Evolutionary conservation across 192 early-diverging fungal species (phyloP).

Genomic region (Borealophlyctis nickersoniae): DNA sequence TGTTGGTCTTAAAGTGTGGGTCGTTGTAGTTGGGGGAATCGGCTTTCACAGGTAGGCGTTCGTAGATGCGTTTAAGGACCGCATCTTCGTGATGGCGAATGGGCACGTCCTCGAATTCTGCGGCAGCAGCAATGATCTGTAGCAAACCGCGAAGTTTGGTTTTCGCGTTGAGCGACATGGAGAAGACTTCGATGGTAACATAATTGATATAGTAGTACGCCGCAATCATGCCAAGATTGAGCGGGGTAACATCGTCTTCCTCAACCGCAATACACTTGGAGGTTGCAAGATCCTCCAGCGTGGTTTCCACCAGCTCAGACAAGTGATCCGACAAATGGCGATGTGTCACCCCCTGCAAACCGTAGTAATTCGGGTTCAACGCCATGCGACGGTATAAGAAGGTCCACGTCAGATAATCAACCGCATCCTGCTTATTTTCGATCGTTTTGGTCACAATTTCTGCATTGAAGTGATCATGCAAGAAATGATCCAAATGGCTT

Average conservation of each 20-base stretch:
- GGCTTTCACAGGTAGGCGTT: conserved; percentile 75
- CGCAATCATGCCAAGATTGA: conserved; percentile 96
- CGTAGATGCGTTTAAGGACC: conserved; percentile 74
- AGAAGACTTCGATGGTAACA: conserved; percentile 90
- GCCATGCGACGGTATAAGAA: conserved; percentile 94
- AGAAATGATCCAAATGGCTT: conserved; percentile 85
- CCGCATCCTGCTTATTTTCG: conserved; percentile 96
- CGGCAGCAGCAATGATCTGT: conserved; percentile 89
- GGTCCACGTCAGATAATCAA: conserved; percentile 99
- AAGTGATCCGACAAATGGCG: conserved; percentile 88
- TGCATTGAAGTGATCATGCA: conserved; percentile 97
- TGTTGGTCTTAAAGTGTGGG: conserved; percentile 88
- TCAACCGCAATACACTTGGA: conserved; percentile 74
- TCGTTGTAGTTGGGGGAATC: conserved; percentile 73
- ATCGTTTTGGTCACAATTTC: conserved; percentile 95
- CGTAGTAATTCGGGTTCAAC: conserved; percentile 92
- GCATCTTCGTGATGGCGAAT: conserved; percentile 91
- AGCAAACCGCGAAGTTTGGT: conserved; percentile 89
- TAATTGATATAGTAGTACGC: conserved; percentile 97
- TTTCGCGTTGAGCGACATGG: conserved; percentile 75
- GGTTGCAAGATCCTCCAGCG: conserved; percentile 78
- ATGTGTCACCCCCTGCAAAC: conserved; percentile 79
- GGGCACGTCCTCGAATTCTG: conserved; percentile 89
- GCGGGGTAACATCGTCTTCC: conserved; percentile 67
- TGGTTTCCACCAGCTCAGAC: conserved; percentile 92